Evolutionary conservation across 2,329 filamentous ascomycete species (phyloP), one percentile per base, ranked within the genome.

Genomic region (Karstenula rhodostoma): DNA sequence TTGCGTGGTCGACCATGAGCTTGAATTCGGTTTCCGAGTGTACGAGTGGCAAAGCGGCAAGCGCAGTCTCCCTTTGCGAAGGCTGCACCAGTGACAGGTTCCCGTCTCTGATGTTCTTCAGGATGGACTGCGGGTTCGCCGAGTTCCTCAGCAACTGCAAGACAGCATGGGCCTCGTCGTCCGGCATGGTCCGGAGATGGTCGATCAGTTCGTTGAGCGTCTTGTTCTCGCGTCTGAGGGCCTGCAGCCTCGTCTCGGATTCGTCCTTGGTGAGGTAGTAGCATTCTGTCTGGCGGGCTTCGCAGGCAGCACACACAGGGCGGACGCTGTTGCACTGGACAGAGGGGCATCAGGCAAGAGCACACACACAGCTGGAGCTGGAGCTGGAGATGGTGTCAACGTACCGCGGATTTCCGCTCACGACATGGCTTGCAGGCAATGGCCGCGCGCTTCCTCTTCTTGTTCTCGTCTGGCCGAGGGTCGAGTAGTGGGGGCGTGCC

Each of bases 211-310:
- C 56, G 22, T 53, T 52, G 48, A 58, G 29, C 17, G 22, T 53
- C 37, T 48, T 47, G 43, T 59, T 59, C 50, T 59, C 49, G 22
- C 57, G 40, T 29, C 35, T 54, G 4, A 59, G 27, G 23, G 57
- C 57, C 9, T 47, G 37, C 32, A 43, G 25, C 17, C 25, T 52
- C 27, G 57, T 59, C 50, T 59, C 57, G n/a, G 49, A 48, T 43
- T 59, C 57, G 29, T 59, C 33, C 32, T 40, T 54, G 35, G 40
- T 59, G 19, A 48, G 35, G 44, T 59, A 59, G 32, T 32, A 42
- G 29, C 57, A 59, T 25, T 59, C 49, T 27, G 57, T 54, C 8
- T 48, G 25, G 5, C 57, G 57, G 15, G 40, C 33, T 44, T 59
- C 37, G 50, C 57, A 59, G 6, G 57, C 49, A 37, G 29, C 46